These are phyloP conservation scores for Termitomyces sp. DNA, from an alignment of 768 basidiomycete genomes.

Conservation along the genomic window DNA sequence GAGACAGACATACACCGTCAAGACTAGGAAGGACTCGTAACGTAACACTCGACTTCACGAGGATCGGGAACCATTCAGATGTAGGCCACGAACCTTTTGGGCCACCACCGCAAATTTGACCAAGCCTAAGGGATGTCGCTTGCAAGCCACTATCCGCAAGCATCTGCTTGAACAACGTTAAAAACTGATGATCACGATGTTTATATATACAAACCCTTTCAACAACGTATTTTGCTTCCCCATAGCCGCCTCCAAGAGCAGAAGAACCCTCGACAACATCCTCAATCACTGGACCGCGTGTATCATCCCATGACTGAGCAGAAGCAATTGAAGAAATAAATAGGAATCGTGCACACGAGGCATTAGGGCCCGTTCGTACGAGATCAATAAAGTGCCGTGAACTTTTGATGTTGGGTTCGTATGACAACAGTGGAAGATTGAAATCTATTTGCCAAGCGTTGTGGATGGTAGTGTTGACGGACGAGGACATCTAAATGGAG, in stretches of 20 bases:
- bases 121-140: not conserved
- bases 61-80: not conserved
- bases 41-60: not conserved
- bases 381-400: constrained; percentile 3
- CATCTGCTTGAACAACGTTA: not conserved
- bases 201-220: not conserved
- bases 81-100: constrained; percentile 2
- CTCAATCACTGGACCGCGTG: constrained; percentile 1
- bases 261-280: not conserved
- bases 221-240: constrained; percentile 6
- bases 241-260: constrained; percentile 8
- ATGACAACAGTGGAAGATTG: not conserved
- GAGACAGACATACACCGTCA: not conserved
- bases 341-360: not conserved
- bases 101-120: constrained; percentile 2
- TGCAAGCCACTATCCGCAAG: not conserved
- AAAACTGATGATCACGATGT: not conserved
- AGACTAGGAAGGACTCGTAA: not conserved
- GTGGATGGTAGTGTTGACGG: constrained; percentile 1
- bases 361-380: not conserved
- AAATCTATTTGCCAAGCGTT: constrained; percentile 7
- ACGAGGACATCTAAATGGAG: not conserved
- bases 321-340: constrained; percentile 6
- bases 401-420: not conserved
- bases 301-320: constrained; percentile 3